phyloP scores from a whole-genome alignment of 345 rosid genomes.

The Brassica rapa region DNA sequence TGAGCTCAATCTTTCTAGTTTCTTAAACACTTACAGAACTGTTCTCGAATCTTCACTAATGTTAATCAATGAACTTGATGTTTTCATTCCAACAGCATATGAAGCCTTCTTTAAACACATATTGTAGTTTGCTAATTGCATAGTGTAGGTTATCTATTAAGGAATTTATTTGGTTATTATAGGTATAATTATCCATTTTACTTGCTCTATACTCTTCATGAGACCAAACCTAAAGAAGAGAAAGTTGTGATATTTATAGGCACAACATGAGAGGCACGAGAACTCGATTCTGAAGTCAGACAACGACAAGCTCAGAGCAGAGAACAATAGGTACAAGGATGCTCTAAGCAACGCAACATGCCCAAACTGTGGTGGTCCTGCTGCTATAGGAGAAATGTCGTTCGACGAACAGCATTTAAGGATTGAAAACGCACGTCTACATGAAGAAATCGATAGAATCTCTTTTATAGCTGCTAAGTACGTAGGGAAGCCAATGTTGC shows the following conservation, averaged over 20 bases:
- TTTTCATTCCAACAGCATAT: background rate
- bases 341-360: slow-evolving; percentile 78
- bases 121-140: background rate
- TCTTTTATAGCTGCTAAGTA: slow-evolving; percentile 84
- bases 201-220: background rate
- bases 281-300: slow-evolving; percentile 76
- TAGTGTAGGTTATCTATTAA: background rate
- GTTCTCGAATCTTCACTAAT: background rate
- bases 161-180: background rate
- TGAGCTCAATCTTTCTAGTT: too few relatives aligned
- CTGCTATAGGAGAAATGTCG: slow-evolving; percentile 90
- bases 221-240: background rate
- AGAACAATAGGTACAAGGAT: slow-evolving; percentile 76
- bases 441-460: slow-evolving; percentile 91
- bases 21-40: too few relatives aligned
- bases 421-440: slow-evolving; percentile 81
- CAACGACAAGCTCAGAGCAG: slow-evolving; percentile 83
- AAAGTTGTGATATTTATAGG: slow-evolving; percentile 42
- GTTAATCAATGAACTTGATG: background rate
- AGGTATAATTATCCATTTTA: background rate
- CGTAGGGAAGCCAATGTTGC: slow-evolving; percentile 64
- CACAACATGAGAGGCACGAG: slow-evolving; percentile 87
- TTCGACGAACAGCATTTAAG: slow-evolving; percentile 96
- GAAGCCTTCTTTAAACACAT: background rate
- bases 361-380: slow-evolving; percentile 87